Evolutionary conservation across 1,139 yeast species (phyloP), one percentile per base, ranked within the genome.

Genomic region (Sugiyamaella castrensis): DNA sequence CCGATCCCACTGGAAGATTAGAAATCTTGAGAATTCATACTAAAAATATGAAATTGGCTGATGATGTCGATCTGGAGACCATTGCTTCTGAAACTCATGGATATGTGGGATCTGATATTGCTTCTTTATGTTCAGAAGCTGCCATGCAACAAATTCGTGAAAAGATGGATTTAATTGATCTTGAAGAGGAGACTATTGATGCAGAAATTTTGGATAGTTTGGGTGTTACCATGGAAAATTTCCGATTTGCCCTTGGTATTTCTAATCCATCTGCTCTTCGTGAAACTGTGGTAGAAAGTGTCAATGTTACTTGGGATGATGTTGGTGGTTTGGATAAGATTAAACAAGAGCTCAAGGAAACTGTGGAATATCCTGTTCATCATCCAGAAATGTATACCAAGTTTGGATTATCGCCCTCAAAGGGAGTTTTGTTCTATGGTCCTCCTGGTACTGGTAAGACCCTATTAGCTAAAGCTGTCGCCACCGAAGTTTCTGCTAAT

Each of bases 361-460:
- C 98, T 52, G 98, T 92, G 55, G 98, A 92, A 74, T 92, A 92
- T 70, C 99, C 99, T 33, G 98, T 92, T 48, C 79, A 91, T 68
- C 98, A 92, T 71, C 98, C 99, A 69, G 98, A 92, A 66, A 96
- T 91, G 79, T 92, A 89, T 74, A 88, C 94, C 72, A 92, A 92
- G 75, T 91, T 92, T 68, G 98, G 98, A 57, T 80, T 92, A 71
- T 84, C 98, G 15, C 98, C 98, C 49, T 82, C 98, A 47, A 91
- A 91, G 75, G 99, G 99, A 75, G 98, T 92, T 59, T 77, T 94
- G 68, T 92, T 94, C 77, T 92, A 87, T 71, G 99, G 99, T 62
- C 98, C 98, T 50, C 98, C 98, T 54, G 98, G 98, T 84, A 91
- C 98, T 57, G 98, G 98, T 87, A 91, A 91, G 73, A 91, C 98